These are phyloP conservation scores for Bullera alba DNA, from an alignment of 768 basidiomycete genomes.

Conservation along the genomic window DNA sequence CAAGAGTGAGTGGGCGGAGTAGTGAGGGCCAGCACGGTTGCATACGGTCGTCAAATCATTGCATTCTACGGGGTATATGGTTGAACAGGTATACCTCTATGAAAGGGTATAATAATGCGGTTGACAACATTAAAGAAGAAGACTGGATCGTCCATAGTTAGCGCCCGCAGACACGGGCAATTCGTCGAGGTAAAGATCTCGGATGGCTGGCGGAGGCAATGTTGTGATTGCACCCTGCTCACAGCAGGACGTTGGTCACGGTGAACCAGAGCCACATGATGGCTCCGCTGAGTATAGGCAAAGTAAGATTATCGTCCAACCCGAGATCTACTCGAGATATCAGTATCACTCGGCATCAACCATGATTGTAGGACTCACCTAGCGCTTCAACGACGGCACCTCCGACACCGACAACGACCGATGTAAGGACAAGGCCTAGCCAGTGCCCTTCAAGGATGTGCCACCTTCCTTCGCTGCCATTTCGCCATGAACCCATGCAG, in stretches of 20 bases:
- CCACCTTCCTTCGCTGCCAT: conserved; percentile 29
- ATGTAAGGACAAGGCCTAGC: conserved; percentile 53
- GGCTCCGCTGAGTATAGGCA: conserved; percentile 80
- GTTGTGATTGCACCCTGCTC: not conserved
- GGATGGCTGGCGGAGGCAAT: no score
- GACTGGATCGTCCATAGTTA: no score
- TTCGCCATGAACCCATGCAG: conserved; percentile 63
- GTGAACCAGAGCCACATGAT: conserved; percentile 54
- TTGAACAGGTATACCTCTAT: no score
- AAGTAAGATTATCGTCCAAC: conserved; percentile 80
- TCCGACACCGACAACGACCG: conserved; percentile 62
- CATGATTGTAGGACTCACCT: conserved; percentile 52
- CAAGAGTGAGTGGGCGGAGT: no score
- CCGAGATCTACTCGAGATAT: conserved; percentile 60
- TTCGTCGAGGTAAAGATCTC: no score
- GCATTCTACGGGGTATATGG: no score
- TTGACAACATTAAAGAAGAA: no score
- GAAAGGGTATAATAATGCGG: no score
- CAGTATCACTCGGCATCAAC: not conserved
- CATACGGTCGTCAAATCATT: no score
- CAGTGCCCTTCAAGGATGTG: conserved; percentile 33
- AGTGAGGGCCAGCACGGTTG: no score
- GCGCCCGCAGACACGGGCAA: no score
- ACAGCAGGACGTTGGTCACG: conserved; percentile 29
- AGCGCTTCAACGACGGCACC: conserved; percentile 83